These are phyloP conservation scores for Setomelanomma holmii DNA, from an alignment of 2,329 filamentous ascomycete genomes.

Conservation along the genomic window DNA sequence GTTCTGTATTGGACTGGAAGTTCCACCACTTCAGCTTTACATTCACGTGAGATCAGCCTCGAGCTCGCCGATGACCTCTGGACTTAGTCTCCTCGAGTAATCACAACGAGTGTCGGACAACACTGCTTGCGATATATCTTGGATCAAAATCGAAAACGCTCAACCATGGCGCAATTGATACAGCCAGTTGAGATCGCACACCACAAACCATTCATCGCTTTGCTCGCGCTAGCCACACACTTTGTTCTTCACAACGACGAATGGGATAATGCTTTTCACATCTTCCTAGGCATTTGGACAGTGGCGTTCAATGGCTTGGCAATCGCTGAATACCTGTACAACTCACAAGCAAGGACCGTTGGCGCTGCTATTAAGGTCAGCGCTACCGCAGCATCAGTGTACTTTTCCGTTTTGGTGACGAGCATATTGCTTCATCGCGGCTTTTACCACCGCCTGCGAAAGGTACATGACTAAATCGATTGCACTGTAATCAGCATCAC, in stretches of 20 bases:
- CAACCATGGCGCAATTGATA: conserved; percentile 1
- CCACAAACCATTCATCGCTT: conserved; percentile 26
- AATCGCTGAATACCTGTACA: conserved; percentile 22
- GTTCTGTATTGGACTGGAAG: too few relatives aligned
- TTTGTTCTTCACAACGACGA: conserved; percentile 29
- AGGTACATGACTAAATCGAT: conserved; percentile 17
- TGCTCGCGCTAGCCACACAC: conserved; percentile 34
- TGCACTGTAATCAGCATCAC: background rate
- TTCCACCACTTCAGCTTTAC: too few relatives aligned
- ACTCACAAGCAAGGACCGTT: conserved; percentile 14
- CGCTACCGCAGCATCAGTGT: conserved; percentile 20
- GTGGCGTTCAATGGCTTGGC: conserved; percentile 24
- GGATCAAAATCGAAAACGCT: too few relatives aligned
- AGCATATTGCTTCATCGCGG: conserved; percentile 51
- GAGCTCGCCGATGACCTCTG: too few relatives aligned
- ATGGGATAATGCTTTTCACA: conserved; percentile 29
- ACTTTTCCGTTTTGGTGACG: conserved; percentile 27
- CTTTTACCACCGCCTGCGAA: conserved; percentile 50
- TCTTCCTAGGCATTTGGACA: conserved; percentile 20
- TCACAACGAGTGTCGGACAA: background rate
- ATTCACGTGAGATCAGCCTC: too few relatives aligned
- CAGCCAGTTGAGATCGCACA: conserved; percentile 20
- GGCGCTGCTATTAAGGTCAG: conserved; percentile 14
- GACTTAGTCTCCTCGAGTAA: too few relatives aligned
- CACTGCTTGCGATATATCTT: background rate